Percentiles rank a stretch among this genome's conserved stretches.
Conservation (phyloP, 352 stramenopile species). For the Pythium volutum region DNA sequence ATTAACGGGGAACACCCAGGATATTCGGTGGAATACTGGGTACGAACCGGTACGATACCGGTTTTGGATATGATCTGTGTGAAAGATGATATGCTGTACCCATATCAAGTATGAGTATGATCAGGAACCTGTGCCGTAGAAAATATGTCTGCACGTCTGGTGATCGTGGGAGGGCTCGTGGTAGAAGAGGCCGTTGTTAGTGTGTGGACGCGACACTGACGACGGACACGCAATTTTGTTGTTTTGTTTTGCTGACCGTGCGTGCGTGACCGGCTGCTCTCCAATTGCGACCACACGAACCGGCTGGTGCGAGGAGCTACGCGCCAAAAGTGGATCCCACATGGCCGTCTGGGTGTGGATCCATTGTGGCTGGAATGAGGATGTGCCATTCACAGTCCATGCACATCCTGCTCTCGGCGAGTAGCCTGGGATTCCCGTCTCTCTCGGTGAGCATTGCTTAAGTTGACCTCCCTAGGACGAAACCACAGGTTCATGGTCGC, state of each 20-base stretch:
- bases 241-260: too few species aligned
- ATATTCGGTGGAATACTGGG: conserved; percentile 6
- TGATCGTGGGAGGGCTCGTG: neutral
- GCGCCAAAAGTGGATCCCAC: neutral
- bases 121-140: neutral
- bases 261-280: too few species aligned
- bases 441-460: conserved; percentile 1
- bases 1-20: too few species aligned
- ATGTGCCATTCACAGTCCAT: neutral
- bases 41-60: neutral
- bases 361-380: neutral
- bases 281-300: neutral
- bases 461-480: neutral
- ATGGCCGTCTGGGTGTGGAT: neutral
- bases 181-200: neutral
- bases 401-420: too few species aligned
- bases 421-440: neutral
- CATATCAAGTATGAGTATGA: neutral
- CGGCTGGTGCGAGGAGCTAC: neutral
- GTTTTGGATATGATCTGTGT: neutral
- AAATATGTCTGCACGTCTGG: neutral
- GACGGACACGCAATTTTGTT: neutral
- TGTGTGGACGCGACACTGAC: neutral
- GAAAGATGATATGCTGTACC: neutral
- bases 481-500: neutral